Conservation (phyloP, 805 yeast genomes). For the Debaryomyces prosopidis region DNA sequence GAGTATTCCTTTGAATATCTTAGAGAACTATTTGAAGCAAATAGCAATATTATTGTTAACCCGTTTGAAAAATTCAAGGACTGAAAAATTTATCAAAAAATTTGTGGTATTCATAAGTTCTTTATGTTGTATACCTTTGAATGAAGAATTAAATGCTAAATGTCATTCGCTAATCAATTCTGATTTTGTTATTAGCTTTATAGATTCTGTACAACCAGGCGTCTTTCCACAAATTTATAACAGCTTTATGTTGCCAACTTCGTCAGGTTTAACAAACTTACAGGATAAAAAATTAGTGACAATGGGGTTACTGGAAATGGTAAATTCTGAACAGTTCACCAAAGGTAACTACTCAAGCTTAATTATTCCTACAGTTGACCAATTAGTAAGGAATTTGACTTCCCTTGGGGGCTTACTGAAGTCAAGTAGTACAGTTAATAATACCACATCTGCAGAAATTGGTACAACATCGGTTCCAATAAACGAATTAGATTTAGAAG, state of each 20-base stretch:
- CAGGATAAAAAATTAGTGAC: constrained; percentile 56
- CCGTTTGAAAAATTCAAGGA: constrained; percentile 75
- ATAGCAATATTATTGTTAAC: constrained; percentile 76
- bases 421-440: constrained; percentile 4
- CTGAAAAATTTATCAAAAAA: constrained; percentile 76
- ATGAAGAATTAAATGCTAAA: constrained; percentile 26
- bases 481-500: constrained; percentile 58
- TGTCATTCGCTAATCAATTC: constrained; percentile 19
- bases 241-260: constrained; percentile 54
- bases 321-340: constrained; percentile 25
- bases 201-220: constrained; percentile 72
- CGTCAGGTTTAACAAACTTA: constrained; percentile 48
- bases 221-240: constrained; percentile 52
- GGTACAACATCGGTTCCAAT: constrained; percentile 30
- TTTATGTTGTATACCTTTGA: constrained; percentile 43
- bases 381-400: constrained; percentile 29
- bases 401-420: constrained; percentile 29
- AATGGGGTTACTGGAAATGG: constrained; percentile 49
- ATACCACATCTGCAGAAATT: constrained; percentile 7
- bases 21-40: constrained; percentile 62
- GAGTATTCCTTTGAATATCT: constrained; percentile 48
- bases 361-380: constrained; percentile 30
- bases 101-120: constrained; percentile 57
- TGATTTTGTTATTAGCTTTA: constrained; percentile 57
- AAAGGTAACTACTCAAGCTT: constrained; percentile 20